Conservation (phyloP, 306 rosid species). For the Dryas octopetala region DNA sequence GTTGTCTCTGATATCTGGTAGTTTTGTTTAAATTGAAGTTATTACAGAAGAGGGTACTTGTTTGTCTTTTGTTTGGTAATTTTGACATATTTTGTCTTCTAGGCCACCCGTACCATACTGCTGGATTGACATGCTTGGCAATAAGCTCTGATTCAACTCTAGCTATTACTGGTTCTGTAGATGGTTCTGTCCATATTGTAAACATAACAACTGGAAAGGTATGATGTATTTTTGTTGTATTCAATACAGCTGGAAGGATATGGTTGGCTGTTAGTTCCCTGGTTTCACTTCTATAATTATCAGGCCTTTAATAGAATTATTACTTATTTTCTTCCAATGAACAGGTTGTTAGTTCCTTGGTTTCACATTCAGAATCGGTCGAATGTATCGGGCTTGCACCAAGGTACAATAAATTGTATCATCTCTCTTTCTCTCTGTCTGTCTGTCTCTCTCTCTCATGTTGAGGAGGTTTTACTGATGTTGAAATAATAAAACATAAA, state of each 20-base stretch:
- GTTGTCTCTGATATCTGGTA: background rate
- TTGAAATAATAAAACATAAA: background rate
- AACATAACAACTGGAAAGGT: slow-evolving; percentile 80
- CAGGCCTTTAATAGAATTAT: slow-evolving; percentile 23
- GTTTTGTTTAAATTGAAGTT: background rate
- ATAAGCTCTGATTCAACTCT: slow-evolving; percentile 68
- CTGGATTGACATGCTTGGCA: slow-evolving; percentile 79
- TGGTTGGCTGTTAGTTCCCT: background rate
- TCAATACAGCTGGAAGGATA: slow-evolving; percentile 3
- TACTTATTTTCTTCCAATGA: slow-evolving; percentile 10
- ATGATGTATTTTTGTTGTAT: slow-evolving; percentile 23
- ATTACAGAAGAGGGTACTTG: background rate
- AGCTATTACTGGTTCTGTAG: slow-evolving; percentile 79
- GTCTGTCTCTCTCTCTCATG: slow-evolving; percentile 2
- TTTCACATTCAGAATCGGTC: slow-evolving; percentile 68
- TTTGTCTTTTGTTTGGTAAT: slow-evolving; percentile 1
- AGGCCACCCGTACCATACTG: slow-evolving; percentile 85
- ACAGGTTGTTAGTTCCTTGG: slow-evolving; percentile 73
- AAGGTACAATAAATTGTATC: slow-evolving; percentile 45
- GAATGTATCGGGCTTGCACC: slow-evolving; percentile 75
- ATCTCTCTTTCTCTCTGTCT: slow-evolving; percentile 7
- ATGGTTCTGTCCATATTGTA: slow-evolving; percentile 76
- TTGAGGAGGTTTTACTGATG: background rate
- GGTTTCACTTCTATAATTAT: background rate
- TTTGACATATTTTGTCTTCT: slow-evolving; percentile 25